Conservation (phyloP, 2,329 filamentous ascomycete species). For the Talaromyces sp. region DNA sequence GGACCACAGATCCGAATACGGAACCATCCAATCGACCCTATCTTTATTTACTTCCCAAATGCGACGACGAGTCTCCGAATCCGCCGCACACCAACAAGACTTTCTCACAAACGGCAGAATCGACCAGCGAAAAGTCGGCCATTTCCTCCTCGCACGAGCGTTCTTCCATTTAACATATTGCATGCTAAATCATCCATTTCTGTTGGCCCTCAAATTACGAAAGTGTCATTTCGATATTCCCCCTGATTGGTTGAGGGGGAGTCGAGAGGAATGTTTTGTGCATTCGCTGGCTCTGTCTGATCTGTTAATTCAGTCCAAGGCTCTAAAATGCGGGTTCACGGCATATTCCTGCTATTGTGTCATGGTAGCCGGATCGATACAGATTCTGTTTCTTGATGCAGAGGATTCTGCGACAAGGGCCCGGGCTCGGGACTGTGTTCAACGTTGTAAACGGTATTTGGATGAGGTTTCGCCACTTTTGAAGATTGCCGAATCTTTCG, state of each 20-base stretch:
- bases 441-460: background rate
- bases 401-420: background rate
- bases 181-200: slow-evolving; percentile 25
- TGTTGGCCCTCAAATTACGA: slow-evolving; percentile 21
- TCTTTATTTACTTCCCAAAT: background rate
- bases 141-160: slow-evolving; percentile 24
- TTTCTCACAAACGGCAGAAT: slow-evolving; percentile 19
- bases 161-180: slow-evolving; percentile 26
- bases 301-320: slow-evolving; percentile 25
- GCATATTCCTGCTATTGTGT: slow-evolving; percentile 27
- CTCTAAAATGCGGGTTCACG: slow-evolving; percentile 24
- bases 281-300: slow-evolving; percentile 24
- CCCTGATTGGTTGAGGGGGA: background rate
- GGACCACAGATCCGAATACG: background rate
- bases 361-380: slow-evolving; percentile 25
- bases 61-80: background rate
- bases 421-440: background rate
- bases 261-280: background rate
- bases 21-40: background rate
- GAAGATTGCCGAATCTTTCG: background rate
- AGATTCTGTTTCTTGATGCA: slow-evolving; percentile 18
- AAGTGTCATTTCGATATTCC: background rate
- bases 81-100: background rate
- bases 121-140: slow-evolving; percentile 14
- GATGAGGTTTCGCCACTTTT: background rate